phyloP scores from a whole-genome alignment of 2,329 filamentous ascomycete genomes.

The Alternaria dauci region DNA sequence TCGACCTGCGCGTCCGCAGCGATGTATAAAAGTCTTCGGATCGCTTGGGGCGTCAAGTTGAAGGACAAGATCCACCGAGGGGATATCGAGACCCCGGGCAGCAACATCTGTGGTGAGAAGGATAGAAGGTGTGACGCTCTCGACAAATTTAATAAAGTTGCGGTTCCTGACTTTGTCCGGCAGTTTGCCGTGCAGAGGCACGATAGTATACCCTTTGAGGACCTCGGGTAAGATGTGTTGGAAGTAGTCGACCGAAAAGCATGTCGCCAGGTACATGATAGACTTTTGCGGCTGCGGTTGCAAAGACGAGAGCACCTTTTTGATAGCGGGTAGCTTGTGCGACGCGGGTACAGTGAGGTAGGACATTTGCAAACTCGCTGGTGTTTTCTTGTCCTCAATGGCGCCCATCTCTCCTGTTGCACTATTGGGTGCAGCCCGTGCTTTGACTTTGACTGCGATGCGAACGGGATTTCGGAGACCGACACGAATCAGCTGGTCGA shows the following conservation, averaged over 20 bases:
- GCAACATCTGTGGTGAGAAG: slow-evolving; percentile 93
- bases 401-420: slow-evolving; percentile 64
- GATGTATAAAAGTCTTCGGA: slow-evolving; percentile 80
- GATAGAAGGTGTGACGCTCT: slow-evolving; percentile 76
- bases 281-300: slow-evolving; percentile 80
- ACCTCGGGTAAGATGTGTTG: slow-evolving; percentile 78
- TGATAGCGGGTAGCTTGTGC: slow-evolving; percentile 80
- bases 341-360: slow-evolving; percentile 79
- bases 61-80: slow-evolving; percentile 87
- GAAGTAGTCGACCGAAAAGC: slow-evolving; percentile 94
- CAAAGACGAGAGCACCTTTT: slow-evolving; percentile 73
- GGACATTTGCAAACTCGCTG: slow-evolving; percentile 90
- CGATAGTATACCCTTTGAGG: slow-evolving; percentile 73
- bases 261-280: slow-evolving; percentile 93
- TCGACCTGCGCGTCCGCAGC: slow-evolving; percentile 69
- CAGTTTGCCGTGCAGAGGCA: slow-evolving; percentile 92
- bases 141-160: slow-evolving; percentile 84
- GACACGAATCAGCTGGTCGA: slow-evolving; percentile 90
- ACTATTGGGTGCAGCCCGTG: slow-evolving; percentile 34
- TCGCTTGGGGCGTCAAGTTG: slow-evolving; percentile 88
- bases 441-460: slow-evolving; percentile 89
- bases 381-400: slow-evolving; percentile 84
- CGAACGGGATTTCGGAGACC: slow-evolving; percentile 94
- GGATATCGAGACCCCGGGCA: slow-evolving; percentile 89
- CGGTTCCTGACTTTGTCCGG: slow-evolving; percentile 85